A percentile compares a stretch with the other conserved stretches of the same genome.
Conservation (phyloP, 2,329 filamentous ascomycete species). For the Botryotinia narcissicola region DNA sequence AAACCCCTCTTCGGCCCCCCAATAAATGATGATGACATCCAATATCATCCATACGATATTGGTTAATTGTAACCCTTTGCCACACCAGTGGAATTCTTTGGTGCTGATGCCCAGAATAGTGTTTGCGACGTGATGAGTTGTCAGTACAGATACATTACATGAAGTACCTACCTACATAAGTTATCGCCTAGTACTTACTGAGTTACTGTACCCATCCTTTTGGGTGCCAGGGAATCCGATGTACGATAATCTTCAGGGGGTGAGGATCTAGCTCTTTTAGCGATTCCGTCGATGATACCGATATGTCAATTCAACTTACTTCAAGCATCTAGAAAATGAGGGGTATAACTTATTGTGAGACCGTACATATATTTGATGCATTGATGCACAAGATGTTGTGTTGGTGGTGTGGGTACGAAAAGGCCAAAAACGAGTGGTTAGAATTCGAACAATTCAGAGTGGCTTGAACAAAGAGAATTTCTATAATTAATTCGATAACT, state of each 20-base stretch:
- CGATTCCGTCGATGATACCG: not conserved
- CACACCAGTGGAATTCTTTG: not conserved
- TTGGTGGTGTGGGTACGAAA: not conserved
- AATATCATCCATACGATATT: not conserved
- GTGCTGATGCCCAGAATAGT: conserved; percentile 7
- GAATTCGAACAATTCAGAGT: conserved; percentile 1
- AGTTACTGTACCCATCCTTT: conserved; percentile 1
- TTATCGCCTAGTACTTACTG: not conserved
- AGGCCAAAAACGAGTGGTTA: not conserved
- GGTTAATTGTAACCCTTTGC: not conserved
- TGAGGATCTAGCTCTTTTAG: not conserved
- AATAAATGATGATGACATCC: not conserved
- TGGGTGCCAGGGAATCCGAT: conserved; percentile 1
- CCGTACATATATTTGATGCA: conserved; percentile 1
- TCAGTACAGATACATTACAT: conserved; percentile 11
- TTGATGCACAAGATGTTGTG: not conserved
- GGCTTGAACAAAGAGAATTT: not conserved
- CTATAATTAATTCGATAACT: conserved; percentile 8
- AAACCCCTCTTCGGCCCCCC: not conserved
- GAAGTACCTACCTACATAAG: not conserved
- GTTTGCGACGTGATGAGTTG: conserved; percentile 21
- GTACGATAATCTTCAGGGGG: not conserved
- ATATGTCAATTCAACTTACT: conserved; percentile 1
- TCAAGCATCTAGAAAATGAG: not conserved
- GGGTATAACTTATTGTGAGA: not conserved